Percentiles rank a stretch among this genome's conserved stretches.
Conservation (phyloP, 208 protist genomes). For the Trypanosoma avium region DNA sequence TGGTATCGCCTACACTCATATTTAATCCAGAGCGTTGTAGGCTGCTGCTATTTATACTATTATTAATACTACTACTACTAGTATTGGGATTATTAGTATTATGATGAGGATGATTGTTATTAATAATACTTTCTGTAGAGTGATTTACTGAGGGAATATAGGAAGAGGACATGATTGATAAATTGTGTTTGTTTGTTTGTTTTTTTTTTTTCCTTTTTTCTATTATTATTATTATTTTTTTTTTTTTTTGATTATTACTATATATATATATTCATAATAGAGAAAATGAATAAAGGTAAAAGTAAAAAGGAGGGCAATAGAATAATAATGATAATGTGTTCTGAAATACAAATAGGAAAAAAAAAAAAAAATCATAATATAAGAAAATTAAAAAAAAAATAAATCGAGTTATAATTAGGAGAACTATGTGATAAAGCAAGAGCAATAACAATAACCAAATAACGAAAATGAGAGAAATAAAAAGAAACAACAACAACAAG, state of each 20-base stretch:
- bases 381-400: background rate
- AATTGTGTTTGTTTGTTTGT: background rate
- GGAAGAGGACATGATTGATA: conserved; percentile 20
- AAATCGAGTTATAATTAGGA: no score
- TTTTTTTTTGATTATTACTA: background rate
- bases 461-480: no score
- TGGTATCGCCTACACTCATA: conserved; percentile 89
- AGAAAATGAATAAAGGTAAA: background rate
- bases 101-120: no score
- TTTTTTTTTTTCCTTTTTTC: background rate
- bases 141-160: conserved; percentile 42
- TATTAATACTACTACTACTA: no score
- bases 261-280: background rate
- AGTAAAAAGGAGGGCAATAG: background rate
- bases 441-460: no score
- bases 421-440: no score
- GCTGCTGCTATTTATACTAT: conserved; percentile 69
- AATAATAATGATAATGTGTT: background rate
- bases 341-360: background rate
- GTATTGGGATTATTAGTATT: no score
- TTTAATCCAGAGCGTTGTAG: conserved; percentile 83
- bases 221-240: conserved; percentile 4
- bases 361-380: background rate
- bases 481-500: no score
- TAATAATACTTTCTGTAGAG: conserved; percentile 65